phyloP scores from a whole-genome alignment of 2,329 filamentous ascomycete species.

The Pyricularia grisea region DNA sequence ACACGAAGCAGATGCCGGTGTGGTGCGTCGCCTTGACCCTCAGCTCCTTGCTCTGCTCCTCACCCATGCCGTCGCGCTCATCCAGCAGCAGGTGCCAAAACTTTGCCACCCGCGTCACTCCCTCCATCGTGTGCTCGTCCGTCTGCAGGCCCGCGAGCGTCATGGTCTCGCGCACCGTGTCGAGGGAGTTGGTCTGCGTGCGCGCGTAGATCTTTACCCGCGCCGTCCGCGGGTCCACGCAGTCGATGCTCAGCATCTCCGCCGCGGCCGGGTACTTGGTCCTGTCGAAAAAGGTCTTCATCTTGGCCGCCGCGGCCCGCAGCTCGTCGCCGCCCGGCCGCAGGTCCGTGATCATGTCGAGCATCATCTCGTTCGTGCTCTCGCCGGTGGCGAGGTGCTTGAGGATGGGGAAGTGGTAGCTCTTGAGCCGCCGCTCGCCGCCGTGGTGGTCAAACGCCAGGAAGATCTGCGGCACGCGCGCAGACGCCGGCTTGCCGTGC shows the following conservation, averaged over 20 bases:
- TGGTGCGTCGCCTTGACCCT: conserved; percentile 3
- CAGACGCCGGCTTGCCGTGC: conserved; percentile 31
- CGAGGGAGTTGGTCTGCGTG: conserved; percentile 4
- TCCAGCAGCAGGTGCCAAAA: conserved; percentile 10
- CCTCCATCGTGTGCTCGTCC: conserved; percentile 3
- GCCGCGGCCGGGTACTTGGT: not conserved
- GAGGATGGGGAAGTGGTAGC: conserved; percentile 7
- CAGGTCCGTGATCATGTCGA: conserved; percentile 2
- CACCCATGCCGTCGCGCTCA: not conserved
- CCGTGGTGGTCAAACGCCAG: conserved; percentile 18
- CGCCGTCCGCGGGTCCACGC: conserved; percentile 6
- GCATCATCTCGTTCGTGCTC: conserved; percentile 2
- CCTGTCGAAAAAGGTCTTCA: conserved; percentile 5
- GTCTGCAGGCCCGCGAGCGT: conserved; percentile 8
- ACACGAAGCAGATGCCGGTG: conserved; percentile 7
- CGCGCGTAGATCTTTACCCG: conserved; percentile 10
- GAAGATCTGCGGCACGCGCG: conserved; percentile 20
- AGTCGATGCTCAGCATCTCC: conserved; percentile 9
- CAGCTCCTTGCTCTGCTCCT: conserved; percentile 4
- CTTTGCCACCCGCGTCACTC: not conserved
- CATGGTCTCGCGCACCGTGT: conserved; percentile 7
- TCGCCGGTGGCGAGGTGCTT: conserved; percentile 8
- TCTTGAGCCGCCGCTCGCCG: conserved; percentile 7
- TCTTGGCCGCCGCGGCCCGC: conserved; percentile 1
- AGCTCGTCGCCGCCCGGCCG: conserved; percentile 6